phyloP scores from a whole-genome alignment of 1,139 yeast species.

The Pichia kudriavzevii region DNA sequence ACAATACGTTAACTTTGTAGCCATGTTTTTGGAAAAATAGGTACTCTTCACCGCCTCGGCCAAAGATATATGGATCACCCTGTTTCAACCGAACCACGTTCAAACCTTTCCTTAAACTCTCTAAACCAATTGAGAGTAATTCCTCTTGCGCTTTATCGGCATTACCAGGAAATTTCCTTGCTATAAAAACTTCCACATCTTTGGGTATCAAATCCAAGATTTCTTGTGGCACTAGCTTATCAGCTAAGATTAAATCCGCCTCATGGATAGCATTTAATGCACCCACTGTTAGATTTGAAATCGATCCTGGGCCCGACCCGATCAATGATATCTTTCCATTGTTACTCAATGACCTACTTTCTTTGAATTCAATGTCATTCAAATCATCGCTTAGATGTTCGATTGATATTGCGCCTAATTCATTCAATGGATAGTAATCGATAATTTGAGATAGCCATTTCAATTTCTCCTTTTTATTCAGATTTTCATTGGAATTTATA shows the following conservation, averaged over 20 bases:
- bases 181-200: slow-evolving; percentile 70
- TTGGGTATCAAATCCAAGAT: slow-evolving; percentile 76
- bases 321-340: slow-evolving; percentile 66
- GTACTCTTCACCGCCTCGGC: slow-evolving; percentile 94
- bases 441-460: slow-evolving; percentile 88
- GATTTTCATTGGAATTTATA: slow-evolving; percentile 60
- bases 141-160: slow-evolving; percentile 93
- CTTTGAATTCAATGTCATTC: slow-evolving; percentile 4
- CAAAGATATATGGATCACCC: slow-evolving; percentile 96
- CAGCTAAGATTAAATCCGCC: slow-evolving; percentile 84
- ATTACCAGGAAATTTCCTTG: slow-evolving; percentile 93
- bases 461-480: slow-evolving; percentile 48
- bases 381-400: slow-evolving; percentile 42
- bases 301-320: slow-evolving; percentile 94
- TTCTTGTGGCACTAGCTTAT: slow-evolving; percentile 84
- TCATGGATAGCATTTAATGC: slow-evolving; percentile 73
- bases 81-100: slow-evolving; percentile 86
- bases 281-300: slow-evolving; percentile 73
- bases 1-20: slow-evolving; percentile 61
- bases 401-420: slow-evolving; percentile 50
- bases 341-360: slow-evolving; percentile 7
- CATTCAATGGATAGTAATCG: slow-evolving; percentile 76
- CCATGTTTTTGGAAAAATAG: slow-evolving; percentile 62
- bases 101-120: slow-evolving; percentile 55
- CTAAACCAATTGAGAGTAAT: slow-evolving; percentile 61